Conservation (phyloP, 176 grass and related monocot species). For the Triticum turgidum region DNA sequence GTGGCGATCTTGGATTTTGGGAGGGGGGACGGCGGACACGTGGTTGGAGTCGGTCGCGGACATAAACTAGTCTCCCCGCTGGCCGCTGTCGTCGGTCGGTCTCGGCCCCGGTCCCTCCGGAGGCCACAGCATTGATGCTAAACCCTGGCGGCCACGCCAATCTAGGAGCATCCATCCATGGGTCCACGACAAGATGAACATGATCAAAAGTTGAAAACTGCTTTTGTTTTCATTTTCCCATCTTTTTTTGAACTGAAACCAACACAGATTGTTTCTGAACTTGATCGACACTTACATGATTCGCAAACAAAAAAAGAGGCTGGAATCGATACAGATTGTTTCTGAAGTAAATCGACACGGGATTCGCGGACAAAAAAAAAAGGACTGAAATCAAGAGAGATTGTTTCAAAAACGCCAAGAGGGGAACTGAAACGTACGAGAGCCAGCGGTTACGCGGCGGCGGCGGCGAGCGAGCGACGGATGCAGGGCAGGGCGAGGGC, state of each 20-base stretch:
- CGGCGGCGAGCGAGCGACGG: neutral
- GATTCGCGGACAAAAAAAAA: no score
- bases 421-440: neutral
- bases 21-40: no score
- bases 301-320: no score
- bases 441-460: neutral
- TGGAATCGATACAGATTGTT: no score
- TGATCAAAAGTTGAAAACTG: neutral
- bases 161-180: neutral
- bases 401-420: neutral
- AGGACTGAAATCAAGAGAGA: no score
- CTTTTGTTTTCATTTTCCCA: neutral
- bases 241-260: no score
- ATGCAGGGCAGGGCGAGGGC: neutral
- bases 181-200: neutral
- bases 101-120: no score
- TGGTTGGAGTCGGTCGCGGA: neutral
- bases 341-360: no score
- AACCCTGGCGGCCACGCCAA: neutral
- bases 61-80: neutral
- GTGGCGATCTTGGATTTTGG: no score
- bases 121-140: neutral
- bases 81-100: neutral
- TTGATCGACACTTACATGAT: no score
- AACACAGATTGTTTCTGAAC: no score